Evolutionary conservation across 805 yeast species (phyloP), one percentile per base, ranked within the genome.

Genomic region (Limtongia smithiae): DNA sequence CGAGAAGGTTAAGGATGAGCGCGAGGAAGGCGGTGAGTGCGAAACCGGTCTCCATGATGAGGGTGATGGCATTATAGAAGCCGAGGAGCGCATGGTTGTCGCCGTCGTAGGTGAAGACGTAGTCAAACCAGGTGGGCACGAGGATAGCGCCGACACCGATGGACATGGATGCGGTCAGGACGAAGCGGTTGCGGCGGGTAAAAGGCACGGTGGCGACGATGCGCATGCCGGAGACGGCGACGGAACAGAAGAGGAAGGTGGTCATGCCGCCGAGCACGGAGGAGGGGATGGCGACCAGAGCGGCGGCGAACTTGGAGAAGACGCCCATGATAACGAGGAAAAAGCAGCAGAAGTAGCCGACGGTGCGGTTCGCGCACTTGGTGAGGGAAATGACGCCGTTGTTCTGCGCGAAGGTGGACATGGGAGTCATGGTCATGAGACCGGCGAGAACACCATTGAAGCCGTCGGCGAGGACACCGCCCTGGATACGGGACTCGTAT

Each of bases 371-470:
- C 41, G 96, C 96, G 70, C 96, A 88, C 66, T 86, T 87, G 41
- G 96, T 90, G 66, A 90, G 76, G 36, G 95, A 82, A 58, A 89
- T 88, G 50, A 89, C 96, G 74, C 96, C 96, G 66, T 90, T 90
- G 70, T 90, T 90, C 70, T 89, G 96, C 12, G 96, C 96, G 72
- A 90, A 90, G 0, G 93, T 83, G 11, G 94, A 82, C 80, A 88
- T 74, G 49, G 96, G 96, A n/a, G 95, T 84, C 47, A 85, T 71
- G 18, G 95, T 88, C 76, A 80, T 77, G 38, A 89, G 72, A 37
- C 89, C 88, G 14, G 93, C 83, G 2, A 88, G 55, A 20, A 83
- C 60, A 53, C 95, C 90, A 65, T 84, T 84, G 58, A 86, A 60
- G 39, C 96, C 96, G 67, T 89, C 95, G 17, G 94, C 93, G 31